Evolutionary conservation across 2,329 filamentous ascomycete genomes (phyloP).

Genomic region (Decorospora gaudefroyi): DNA sequence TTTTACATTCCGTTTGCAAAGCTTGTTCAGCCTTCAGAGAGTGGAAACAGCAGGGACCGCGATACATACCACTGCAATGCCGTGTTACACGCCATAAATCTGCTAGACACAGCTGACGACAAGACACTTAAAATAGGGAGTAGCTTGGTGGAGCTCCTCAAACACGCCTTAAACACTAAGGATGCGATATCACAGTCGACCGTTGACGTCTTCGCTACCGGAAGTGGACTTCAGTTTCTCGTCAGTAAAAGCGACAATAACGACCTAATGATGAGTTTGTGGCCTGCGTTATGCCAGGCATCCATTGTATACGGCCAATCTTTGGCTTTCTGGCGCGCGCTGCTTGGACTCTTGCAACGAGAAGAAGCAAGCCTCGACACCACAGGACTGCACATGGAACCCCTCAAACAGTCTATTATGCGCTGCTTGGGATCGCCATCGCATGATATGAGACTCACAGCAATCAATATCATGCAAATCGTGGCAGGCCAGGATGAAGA

Average conservation of each 20-base stretch:
- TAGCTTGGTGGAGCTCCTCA: constrained; percentile 29
- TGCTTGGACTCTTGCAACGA: constrained; percentile 66
- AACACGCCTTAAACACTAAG: constrained; percentile 17
- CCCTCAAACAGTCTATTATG: constrained; percentile 67
- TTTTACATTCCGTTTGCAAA: constrained; percentile 71
- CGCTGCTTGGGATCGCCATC: constrained; percentile 76
- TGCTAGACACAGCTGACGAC: constrained; percentile 27
- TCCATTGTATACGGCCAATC: constrained; percentile 67
- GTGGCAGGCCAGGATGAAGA: constrained; percentile 57
- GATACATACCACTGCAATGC: constrained; percentile 39
- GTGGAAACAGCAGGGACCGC: constrained; percentile 15
- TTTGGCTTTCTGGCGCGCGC: constrained; percentile 40
- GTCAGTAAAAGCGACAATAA: constrained; percentile 61
- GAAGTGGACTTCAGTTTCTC: constrained; percentile 74
- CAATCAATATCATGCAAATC: constrained; percentile 71
- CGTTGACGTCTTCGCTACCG: constrained; percentile 65
- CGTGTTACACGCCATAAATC: constrained; percentile 32
- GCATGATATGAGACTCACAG: constrained; percentile 72
- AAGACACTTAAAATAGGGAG: constrained; percentile 27
- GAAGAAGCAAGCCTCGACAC: constrained; percentile 58
- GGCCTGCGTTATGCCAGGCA: constrained; percentile 67
- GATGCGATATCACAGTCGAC: constrained; percentile 7
- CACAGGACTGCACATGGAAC: constrained; percentile 62
- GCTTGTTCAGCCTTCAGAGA: constrained; percentile 39
- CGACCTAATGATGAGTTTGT: constrained; percentile 60